Conservation (phyloP, 139 green algal species). For the Gonium pectorale region DNA sequence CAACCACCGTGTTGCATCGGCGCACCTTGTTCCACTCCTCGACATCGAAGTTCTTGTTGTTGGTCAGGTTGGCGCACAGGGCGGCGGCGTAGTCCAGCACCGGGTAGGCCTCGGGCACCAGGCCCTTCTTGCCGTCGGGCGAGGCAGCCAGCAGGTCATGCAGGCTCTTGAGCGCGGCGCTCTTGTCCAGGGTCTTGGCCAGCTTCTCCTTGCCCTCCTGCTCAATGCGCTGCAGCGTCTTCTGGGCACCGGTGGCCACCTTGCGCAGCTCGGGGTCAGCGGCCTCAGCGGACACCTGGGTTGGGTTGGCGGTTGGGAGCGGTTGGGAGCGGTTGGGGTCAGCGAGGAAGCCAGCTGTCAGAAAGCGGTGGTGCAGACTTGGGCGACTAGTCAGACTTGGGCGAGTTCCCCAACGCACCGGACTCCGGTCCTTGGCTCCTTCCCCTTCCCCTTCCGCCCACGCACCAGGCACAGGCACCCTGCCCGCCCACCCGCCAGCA, state of each 20-base stretch:
- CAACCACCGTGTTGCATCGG: background rate
- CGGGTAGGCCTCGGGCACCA: slow-evolving; percentile 52
- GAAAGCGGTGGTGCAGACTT: too few species aligned
- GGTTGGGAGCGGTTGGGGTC: background rate
- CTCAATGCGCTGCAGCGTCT: slow-evolving; percentile 69
- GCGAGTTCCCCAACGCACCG: too few species aligned
- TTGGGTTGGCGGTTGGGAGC: slow-evolving; percentile 3
- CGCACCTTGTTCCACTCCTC: slow-evolving; percentile 52
- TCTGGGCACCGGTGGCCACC: slow-evolving; percentile 70
- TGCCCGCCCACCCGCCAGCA: too few species aligned
- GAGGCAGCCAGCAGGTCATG: slow-evolving; percentile 54
- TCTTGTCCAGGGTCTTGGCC: slow-evolving; percentile 60
- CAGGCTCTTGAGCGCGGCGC: slow-evolving; percentile 40
- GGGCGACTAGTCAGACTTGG: background rate
- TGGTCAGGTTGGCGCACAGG: slow-evolving; percentile 67
- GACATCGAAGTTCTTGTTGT: slow-evolving; percentile 73
- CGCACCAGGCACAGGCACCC: too few species aligned
- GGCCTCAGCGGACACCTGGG: slow-evolving; percentile 79
- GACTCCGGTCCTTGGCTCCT: background rate
- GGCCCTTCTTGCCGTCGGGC: slow-evolving; percentile 42
- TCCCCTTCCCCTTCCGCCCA: background rate
- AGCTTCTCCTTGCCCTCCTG: slow-evolving; percentile 60
- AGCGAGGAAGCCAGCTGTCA: too few species aligned
- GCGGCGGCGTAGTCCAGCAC: slow-evolving; percentile 65
- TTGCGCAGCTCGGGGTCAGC: slow-evolving; percentile 91